phyloP scores from a whole-genome alignment of 805 yeast species.

The Cyberlindnera subsufficiens region DNA sequence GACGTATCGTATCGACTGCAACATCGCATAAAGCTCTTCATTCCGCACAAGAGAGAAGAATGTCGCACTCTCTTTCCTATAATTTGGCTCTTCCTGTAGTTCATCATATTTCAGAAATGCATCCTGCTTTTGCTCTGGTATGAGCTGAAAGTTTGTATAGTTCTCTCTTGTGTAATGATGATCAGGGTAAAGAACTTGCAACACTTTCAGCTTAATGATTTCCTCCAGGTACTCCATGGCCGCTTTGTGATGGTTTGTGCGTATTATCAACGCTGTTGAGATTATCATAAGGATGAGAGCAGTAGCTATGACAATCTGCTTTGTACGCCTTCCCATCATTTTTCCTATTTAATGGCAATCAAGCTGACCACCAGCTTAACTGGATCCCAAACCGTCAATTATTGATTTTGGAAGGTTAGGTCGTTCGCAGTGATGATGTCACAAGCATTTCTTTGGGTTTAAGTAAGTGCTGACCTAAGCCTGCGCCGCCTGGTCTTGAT shows the following conservation, averaged over 20 bases:
- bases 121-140: slow-evolving; percentile 8
- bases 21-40: slow-evolving; percentile 49
- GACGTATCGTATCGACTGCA: slow-evolving; percentile 54
- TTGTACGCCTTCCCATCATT: too few species aligned
- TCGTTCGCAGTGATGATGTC: too few species aligned
- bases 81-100: slow-evolving; percentile 17
- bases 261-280: slow-evolving; percentile 5
- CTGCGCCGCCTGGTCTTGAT: too few species aligned
- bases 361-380: too few species aligned
- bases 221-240: slow-evolving; percentile 17
- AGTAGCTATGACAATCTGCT: too few species aligned
- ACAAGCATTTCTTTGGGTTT: too few species aligned
- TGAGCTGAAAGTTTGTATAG: slow-evolving; percentile 13
- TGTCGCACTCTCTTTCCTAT: slow-evolving; percentile 50
- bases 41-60: slow-evolving; percentile 69
- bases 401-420: too few species aligned
- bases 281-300: not conserved
- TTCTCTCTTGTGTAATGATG: slow-evolving; percentile 18
- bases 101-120: slow-evolving; percentile 6
- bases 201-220: slow-evolving; percentile 13
- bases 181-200: slow-evolving; percentile 21
- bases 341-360: too few species aligned
- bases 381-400: too few species aligned
- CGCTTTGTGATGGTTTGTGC: slow-evolving; percentile 17
- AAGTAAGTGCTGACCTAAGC: too few species aligned